Percentiles rank a stretch among this genome's conserved stretches.
Evolutionary conservation across 352 stramenopile species (phyloP).

Genomic region (Saprolegnia diclina): DNA sequence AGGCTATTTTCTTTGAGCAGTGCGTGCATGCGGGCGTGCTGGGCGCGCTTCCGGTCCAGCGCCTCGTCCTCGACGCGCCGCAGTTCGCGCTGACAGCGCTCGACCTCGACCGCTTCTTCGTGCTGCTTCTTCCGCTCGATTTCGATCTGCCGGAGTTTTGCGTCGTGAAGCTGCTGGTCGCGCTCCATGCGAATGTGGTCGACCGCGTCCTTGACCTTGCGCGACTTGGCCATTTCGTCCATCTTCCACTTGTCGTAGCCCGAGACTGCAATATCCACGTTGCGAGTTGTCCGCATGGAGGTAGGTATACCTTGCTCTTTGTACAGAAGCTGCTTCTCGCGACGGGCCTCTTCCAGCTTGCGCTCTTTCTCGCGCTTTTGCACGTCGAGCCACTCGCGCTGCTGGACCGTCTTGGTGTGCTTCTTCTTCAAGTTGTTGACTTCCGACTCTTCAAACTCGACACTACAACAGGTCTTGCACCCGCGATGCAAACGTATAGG

Average conservation of each 20-base stretch:
- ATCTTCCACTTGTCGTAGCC: constrained; percentile 47
- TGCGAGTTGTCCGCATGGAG: background rate
- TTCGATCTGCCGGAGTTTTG: constrained; percentile 39
- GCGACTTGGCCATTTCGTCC: constrained; percentile 47
- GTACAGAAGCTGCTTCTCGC: constrained; percentile 36
- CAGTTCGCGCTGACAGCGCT: constrained; percentile 49
- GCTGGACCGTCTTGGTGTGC: constrained; percentile 32
- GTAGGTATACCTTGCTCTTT: constrained; percentile 22
- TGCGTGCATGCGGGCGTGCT: constrained; percentile 48
- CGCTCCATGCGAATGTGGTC: constrained; percentile 51
- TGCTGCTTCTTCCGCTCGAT: constrained; percentile 32
- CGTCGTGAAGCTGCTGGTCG: constrained; percentile 53
- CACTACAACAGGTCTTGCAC: constrained; percentile 12
- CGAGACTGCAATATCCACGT: constrained; percentile 10
- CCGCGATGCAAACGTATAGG: background rate
- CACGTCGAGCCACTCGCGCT: constrained; percentile 57
- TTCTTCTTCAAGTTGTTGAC: constrained; percentile 52
- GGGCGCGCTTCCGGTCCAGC: constrained; percentile 32
- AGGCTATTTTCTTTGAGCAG: constrained; percentile 46
- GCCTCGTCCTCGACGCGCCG: constrained; percentile 44
- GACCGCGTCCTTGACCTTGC: constrained; percentile 42
- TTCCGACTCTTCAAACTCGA: constrained; percentile 61
- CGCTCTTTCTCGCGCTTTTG: constrained; percentile 47
- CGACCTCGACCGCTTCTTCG: constrained; percentile 49
- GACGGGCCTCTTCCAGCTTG: constrained; percentile 33